These are phyloP conservation scores for Artomyces pyxidatus DNA, from an alignment of 768 basidiomycete species.

Conservation along the genomic window DNA sequence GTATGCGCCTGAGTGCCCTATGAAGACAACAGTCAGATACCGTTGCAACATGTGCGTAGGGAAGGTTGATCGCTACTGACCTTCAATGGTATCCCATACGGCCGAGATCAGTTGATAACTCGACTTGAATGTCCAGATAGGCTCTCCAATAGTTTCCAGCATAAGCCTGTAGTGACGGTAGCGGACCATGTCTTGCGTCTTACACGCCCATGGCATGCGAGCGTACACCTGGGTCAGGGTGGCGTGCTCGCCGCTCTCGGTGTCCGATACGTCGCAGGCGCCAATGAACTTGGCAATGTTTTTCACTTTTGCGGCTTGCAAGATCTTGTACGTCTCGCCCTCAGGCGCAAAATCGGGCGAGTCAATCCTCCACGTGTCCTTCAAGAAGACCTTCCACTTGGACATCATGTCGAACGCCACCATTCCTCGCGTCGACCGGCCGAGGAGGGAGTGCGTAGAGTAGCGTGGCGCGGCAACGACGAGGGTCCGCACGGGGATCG, in stretches of 20 bases:
- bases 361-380: conserved; percentile 1
- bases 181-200: not conserved
- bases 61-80: not conserved
- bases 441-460: not conserved
- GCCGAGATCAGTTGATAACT: not conserved
- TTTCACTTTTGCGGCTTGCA: not conserved
- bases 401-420: not conserved
- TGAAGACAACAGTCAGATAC: not conserved
- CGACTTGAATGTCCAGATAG: not conserved
- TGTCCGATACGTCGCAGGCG: not conserved
- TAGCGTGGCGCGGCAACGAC: not conserved
- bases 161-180: not conserved
- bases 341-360: not conserved
- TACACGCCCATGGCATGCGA: not conserved
- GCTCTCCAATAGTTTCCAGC: not conserved
- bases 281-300: not conserved
- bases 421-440: not conserved
- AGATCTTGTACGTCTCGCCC: not conserved
- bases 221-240: not conserved
- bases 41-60: not conserved
- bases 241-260: not conserved
- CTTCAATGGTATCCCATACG: not conserved
- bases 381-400: not conserved
- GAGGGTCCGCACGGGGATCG: not conserved
- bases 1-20: conserved; percentile 1